Base-by-base conservation (phyloP, 2,329 filamentous ascomycete genomes). In the Paramyrothecium roridum region DNA sequence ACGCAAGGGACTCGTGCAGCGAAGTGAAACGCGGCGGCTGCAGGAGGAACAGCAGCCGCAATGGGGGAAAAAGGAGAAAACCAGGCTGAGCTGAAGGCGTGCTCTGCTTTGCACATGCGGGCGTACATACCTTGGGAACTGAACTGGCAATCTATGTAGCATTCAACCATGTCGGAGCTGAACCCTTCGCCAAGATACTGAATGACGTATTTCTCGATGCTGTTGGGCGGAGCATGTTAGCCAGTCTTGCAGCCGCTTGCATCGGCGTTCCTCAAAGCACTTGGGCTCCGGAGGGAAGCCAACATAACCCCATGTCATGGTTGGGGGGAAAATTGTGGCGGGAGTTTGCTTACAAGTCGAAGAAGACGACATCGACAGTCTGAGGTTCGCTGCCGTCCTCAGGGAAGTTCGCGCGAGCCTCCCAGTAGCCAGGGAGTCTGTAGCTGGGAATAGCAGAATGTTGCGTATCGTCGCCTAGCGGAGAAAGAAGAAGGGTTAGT, bases 291-390 rank as follows among this genome's bases (percentile, higher is more conserved):
- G 4, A 30, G 26, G 26, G 10, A 30, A 30, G 6, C 26, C 26
- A 10, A 10, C 26, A 30, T 30, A 30, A 30, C 10, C 26, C 10
- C 26, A 10, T 30, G 26, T 10, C 10, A 4, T 30, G 26, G 26
- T 10, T n/a, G n/a, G n/a, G 26, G 10, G 26, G 26, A 30, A 30
- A 30, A n/a, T n/a, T n/a, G n/a, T n/a, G n/a, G n/a, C 26, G 26
- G 26, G 26, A 30, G 26, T 6, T 30, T 30, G 26, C 73, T 65
- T 57, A 76, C 74, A 80, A 83, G 58, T 83, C 80, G 16, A 80
- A 65, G 61, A 83, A 83, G 22, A 84, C 70, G 0, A 84, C 63
- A 57, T 84, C 81, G 2, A 83, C 80, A 2, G 64, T 73, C 12
- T 74, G 71, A 0, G 79, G 76, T 19, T 67, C 53, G 52, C 52